phyloP scores from a whole-genome alignment of 257 asterid species.

The Plantago ovata region DNA sequence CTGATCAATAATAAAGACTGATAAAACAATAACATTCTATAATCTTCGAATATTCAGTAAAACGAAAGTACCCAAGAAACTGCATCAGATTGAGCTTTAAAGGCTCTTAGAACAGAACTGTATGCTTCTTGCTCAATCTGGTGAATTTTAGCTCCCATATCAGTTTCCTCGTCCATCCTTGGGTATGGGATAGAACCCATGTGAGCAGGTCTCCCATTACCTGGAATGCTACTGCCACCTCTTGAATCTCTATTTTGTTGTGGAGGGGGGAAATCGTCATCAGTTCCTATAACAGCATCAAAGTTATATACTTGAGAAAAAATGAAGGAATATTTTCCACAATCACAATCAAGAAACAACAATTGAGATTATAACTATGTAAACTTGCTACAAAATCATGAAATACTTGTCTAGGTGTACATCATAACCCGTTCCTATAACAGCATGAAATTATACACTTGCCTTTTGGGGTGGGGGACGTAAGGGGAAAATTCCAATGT shows the following conservation, averaged over 20 bases:
- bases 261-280: conserved; percentile 92
- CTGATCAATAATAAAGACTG: conserved; percentile 27
- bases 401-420: too few relatives aligned
- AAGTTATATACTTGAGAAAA: conserved; percentile 13
- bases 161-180: conserved; percentile 48
- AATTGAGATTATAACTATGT: too few relatives aligned
- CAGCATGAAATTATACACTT: too few relatives aligned
- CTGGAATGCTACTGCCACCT: conserved; percentile 68
- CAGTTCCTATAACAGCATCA: conserved; percentile 68
- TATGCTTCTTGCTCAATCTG: conserved; percentile 96
- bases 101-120: conserved; percentile 81
- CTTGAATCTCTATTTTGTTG: conserved; percentile 88
- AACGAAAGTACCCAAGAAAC: conserved; percentile 69
- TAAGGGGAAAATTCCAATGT: too few relatives aligned
- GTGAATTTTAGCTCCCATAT: conserved; percentile 81
- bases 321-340: too few relatives aligned
- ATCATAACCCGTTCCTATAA: too few relatives aligned
- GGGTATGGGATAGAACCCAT: conserved; percentile 54
- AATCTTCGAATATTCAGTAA: conserved; percentile 22
- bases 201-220: conserved; percentile 74
- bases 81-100: conserved; percentile 95
- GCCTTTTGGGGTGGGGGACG: too few relatives aligned
- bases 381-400: too few relatives aligned
- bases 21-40: conserved; percentile 25
- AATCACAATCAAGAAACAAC: too few relatives aligned